These are phyloP conservation scores for Alternaria ethzedia DNA, from an alignment of 2,329 filamentous ascomycete genomes.

Conservation along the genomic window DNA sequence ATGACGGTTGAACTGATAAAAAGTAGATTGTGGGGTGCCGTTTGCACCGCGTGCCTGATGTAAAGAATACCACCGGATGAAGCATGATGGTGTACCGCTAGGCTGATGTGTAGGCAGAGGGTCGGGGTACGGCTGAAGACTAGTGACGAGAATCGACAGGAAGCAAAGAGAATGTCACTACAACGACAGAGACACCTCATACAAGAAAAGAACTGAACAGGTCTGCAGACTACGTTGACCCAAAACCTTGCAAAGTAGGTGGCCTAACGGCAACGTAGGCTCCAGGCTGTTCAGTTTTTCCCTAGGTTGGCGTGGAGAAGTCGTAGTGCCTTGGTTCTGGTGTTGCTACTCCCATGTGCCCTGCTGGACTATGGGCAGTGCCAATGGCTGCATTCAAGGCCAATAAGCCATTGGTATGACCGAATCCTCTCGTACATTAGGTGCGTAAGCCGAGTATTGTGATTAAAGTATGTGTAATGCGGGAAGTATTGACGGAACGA, in stretches of 20 bases:
- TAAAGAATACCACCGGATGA: not conserved
- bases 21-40: constrained; percentile 5
- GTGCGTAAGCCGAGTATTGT: not conserved
- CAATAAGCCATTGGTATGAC: constrained; percentile 5
- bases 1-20: not conserved
- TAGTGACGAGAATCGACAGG: not conserved
- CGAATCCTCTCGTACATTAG: not conserved
- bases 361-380: not conserved
- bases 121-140: not conserved
- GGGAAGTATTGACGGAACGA: constrained; percentile 27
- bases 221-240: too few species aligned
- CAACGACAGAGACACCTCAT: too few species aligned
- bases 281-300: too few species aligned
- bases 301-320: not conserved
- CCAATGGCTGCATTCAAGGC: not conserved
- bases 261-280: too few species aligned
- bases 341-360: not conserved
- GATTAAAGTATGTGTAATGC: constrained; percentile 13
- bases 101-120: not conserved
- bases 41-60: constrained; percentile 11
- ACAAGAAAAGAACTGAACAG: too few species aligned
- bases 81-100: not conserved
- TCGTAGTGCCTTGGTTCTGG: not conserved
- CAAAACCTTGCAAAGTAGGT: too few species aligned
- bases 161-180: not conserved